Base-by-base conservation (phyloP, 2,329 filamentous ascomycete species). In the Talaromyces sp. region DNA sequence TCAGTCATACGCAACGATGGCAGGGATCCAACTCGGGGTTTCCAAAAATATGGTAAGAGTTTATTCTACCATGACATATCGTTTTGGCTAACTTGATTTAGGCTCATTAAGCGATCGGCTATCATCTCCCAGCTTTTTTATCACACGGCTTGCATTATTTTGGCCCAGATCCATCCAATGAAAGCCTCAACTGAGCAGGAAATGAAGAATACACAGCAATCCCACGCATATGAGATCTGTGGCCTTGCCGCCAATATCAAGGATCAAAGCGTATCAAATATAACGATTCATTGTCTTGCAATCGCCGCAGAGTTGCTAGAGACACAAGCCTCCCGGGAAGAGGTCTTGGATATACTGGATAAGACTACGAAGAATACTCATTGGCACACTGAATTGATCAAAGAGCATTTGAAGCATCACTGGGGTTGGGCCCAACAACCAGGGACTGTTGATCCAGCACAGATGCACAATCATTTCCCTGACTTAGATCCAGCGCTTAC, bases 231-330 rank as follows among this genome's bases (percentile, higher is more conserved):
- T 61, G 87, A 92, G 68, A 87, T 96, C 20, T 97, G 92, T 67
- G 93, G 93, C 13, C 95, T 97, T 56, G 86, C 90, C 20, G 89
- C 90, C 2, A 91, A 96, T 67, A 86, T 88, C 47, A 89, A 91
- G 64, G 91, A 96, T 67, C 81, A 84, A 78, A 90, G 89, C 24
- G 85, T 96, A 29, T 86, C 88, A 9, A 88, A 85, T 45, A 86
- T 96, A 9, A 90, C 90, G 2, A 84, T 94, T 35, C 87, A 89
- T 9, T 91, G 88, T 30, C 79, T 97, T 6, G 86, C 87, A 35
- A 87, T 94, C 50, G 90, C 90, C 2, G 88, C 88, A 6, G 85
- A 89, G 63, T 86, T 86, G 46, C 78, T 97, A 3, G 84, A 82
- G 0, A 80, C 85, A 47, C 80, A 81, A 3, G 77, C 81, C 24